A percentile compares a stretch with the other conserved stretches of the same genome.
Evolutionary conservation across 352 stramenopile species (phyloP).

Genomic region (Pythium aquatile): DNA sequence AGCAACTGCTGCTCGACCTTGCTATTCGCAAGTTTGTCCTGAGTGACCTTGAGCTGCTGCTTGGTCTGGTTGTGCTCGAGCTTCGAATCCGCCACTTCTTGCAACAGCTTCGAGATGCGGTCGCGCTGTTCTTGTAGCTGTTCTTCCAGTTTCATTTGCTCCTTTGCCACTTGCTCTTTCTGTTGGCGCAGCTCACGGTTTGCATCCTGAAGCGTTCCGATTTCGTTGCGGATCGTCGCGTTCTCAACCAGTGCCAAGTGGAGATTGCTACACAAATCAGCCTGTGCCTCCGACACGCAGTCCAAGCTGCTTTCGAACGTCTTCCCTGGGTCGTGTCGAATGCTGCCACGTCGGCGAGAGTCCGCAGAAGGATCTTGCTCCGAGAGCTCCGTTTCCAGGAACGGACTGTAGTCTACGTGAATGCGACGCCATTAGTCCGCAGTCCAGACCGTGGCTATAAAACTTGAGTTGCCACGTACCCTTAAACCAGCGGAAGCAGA

Average conservation of each 20-base stretch:
- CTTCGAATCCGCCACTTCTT: constrained; percentile 36
- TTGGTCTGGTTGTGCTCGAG: constrained; percentile 38
- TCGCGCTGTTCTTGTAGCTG: constrained; percentile 41
- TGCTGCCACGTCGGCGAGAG: constrained; percentile 12
- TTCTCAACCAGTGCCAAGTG: constrained; percentile 77
- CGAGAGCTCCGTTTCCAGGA: constrained; percentile 55
- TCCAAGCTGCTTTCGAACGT: constrained; percentile 53
- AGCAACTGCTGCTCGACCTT: constrained; percentile 46
- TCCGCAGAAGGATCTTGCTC: constrained; percentile 31
- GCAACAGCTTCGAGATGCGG: constrained; percentile 40
- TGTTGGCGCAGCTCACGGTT: constrained; percentile 45
- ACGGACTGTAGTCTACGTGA: constrained; percentile 65
- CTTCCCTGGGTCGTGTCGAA: constrained; percentile 26
- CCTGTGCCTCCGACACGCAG: constrained; percentile 58
- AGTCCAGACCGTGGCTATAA: no score
- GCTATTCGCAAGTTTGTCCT: constrained; percentile 32
- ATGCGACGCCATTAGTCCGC: not conserved
- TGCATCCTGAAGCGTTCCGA: constrained; percentile 47
- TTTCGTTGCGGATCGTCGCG: constrained; percentile 68
- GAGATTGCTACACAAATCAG: constrained; percentile 56
- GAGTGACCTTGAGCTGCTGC: constrained; percentile 36
- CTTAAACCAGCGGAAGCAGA: constrained; percentile 81
- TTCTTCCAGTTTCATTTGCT: constrained; percentile 30
- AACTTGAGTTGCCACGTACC: constrained; percentile 24
- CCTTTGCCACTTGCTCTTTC: constrained; percentile 32